These are phyloP conservation scores for Pythium sukuiense DNA, from an alignment of 352 stramenopile genomes.

Conservation along the genomic window DNA sequence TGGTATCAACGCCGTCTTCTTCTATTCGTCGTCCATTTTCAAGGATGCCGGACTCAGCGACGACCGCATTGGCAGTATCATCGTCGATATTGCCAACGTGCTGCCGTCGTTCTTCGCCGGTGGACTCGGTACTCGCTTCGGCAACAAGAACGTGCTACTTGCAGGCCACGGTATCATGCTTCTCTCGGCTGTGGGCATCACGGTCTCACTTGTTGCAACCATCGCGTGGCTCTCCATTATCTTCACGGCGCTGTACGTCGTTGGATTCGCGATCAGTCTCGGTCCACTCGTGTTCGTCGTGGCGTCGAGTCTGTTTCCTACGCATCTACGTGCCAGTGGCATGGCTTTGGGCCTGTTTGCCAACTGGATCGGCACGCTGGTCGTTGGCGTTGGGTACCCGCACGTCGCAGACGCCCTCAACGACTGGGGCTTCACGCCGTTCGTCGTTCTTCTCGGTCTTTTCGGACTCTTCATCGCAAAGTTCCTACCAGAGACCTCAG, in stretches of 20 bases:
- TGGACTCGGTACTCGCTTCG: conserved; percentile 42
- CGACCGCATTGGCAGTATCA: conserved; percentile 38
- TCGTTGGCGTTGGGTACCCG: conserved; percentile 59
- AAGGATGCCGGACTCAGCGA: conserved; percentile 37
- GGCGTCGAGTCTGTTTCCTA: conserved; percentile 53
- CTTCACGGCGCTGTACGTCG: conserved; percentile 61
- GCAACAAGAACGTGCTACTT: conserved; percentile 56
- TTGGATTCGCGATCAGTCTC: conserved; percentile 62
- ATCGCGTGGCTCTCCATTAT: conserved; percentile 42
- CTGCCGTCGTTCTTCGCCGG: conserved; percentile 36
- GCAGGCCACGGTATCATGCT: conserved; percentile 42
- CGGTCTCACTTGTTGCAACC: conserved; percentile 42
- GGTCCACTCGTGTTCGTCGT: conserved; percentile 67
- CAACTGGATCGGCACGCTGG: conserved; percentile 53
- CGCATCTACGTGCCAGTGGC: conserved; percentile 45
- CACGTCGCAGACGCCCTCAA: conserved; percentile 45
- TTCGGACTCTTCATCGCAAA: conserved; percentile 21
- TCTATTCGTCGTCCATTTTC: conserved; percentile 52
- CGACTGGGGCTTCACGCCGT: conserved; percentile 38
- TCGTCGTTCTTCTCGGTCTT: conserved; percentile 16
- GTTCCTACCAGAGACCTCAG: conserved; percentile 22
- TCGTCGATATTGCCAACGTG: conserved; percentile 49
- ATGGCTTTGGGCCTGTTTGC: conserved; percentile 39
- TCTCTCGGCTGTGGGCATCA: conserved; percentile 46
- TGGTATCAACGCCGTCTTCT: conserved; percentile 59